Percentiles rank a stretch among this genome's conserved stretches.
Evolutionary conservation across 164 flowering plant genomes (phyloP).

Genomic region (Annona squamosa): DNA sequence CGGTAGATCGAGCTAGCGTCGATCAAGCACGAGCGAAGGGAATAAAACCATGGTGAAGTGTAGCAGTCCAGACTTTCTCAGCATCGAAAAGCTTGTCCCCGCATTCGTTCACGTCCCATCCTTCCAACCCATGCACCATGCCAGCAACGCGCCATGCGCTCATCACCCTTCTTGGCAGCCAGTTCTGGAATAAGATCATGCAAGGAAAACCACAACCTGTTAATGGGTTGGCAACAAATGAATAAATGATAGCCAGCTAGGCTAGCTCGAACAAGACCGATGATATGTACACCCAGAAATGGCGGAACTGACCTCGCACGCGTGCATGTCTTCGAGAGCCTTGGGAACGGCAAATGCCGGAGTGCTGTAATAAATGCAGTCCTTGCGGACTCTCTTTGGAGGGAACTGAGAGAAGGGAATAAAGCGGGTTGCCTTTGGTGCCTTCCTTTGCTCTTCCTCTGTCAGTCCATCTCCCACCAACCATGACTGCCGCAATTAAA

Average conservation of each 20-base stretch:
- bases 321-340: constrained; percentile 28
- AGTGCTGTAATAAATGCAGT: constrained; percentile 29
- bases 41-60: constrained; percentile 33
- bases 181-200: constrained; percentile 24
- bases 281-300: not conserved
- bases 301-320: constrained; percentile 33
- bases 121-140: constrained; percentile 41
- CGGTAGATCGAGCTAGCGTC: too few species aligned
- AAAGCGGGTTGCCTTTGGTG: constrained; percentile 42
- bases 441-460: constrained; percentile 31
- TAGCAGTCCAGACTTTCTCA: constrained; percentile 33
- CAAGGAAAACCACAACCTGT: not conserved
- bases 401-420: constrained; percentile 48
- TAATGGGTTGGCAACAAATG: not conserved
- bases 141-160: constrained; percentile 48
- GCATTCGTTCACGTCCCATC: constrained; percentile 42
- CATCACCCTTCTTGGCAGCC: constrained; percentile 47
- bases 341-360: constrained; percentile 34
- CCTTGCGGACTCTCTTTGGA: constrained; percentile 25
- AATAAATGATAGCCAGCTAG: not conserved
- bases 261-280: not conserved
- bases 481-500: constrained; percentile 32
- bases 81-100: constrained; percentile 21
- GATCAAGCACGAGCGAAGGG: constrained; percentile 1
- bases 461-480: constrained; percentile 46